Percentiles rank a stretch among this genome's conserved stretches.
These are phyloP conservation scores for Zygosaccharomyces siamensis DNA, from an alignment of 805 yeast species.

Conservation along the genomic window DNA sequence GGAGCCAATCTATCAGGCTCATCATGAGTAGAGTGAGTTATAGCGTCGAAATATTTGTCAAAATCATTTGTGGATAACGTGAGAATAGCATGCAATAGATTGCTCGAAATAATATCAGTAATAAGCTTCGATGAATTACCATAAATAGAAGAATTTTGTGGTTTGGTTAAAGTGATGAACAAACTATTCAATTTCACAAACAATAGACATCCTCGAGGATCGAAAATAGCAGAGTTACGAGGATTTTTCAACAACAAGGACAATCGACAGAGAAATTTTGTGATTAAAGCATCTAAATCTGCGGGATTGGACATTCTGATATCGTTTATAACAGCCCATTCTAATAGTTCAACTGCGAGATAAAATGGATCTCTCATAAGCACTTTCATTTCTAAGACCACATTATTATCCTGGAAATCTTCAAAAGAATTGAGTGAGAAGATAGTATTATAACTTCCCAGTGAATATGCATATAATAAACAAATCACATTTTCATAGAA, in stretches of 20 bases:
- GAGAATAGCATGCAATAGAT: conserved; percentile 35
- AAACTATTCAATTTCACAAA: conserved; percentile 28
- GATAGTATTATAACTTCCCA: conserved; percentile 11
- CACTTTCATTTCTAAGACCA: neutral
- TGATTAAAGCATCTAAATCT: conserved; percentile 29
- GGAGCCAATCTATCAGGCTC: neutral
- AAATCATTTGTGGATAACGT: conserved; percentile 20
- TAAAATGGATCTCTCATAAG: conserved; percentile 41
- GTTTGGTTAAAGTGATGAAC: conserved; percentile 30
- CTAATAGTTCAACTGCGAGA: conserved; percentile 34
- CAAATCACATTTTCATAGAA: conserved; percentile 41
- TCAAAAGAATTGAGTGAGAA: conserved; percentile 1
- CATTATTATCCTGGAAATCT: conserved; percentile 2
- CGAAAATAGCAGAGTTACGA: conserved; percentile 25
- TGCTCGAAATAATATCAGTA: conserved; percentile 34
- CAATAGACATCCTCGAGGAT: conserved; percentile 29
- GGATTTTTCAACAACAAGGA: conserved; percentile 28
- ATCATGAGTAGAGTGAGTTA: neutral
- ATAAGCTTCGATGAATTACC: conserved; percentile 32
- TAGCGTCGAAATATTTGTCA: conserved; percentile 13
- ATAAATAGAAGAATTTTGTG: conserved; percentile 33
- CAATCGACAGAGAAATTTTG: conserved; percentile 24
- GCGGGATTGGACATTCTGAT: conserved; percentile 36
- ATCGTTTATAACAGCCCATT: conserved; percentile 37
- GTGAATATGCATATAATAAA: conserved; percentile 41